Evolutionary conservation across 371 early-diverging fungal genomes (phyloP).

Genomic region (Mortierella sp.): DNA sequence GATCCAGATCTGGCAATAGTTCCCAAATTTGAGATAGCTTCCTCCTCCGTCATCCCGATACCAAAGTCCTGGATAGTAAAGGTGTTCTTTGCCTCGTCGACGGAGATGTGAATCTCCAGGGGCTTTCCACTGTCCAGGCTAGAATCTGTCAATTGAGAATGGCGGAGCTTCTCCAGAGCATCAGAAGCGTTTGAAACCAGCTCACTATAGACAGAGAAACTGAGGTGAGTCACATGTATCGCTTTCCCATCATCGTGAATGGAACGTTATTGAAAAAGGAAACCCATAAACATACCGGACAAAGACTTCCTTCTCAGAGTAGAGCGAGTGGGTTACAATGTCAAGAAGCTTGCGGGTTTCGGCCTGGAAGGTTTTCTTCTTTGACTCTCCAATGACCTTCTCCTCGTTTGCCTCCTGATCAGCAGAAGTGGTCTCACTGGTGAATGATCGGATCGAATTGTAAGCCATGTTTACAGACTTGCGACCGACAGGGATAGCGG

Average conservation of each 20-base stretch:
- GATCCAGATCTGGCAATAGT: constrained; percentile 97
- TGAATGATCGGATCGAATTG: constrained; percentile 41
- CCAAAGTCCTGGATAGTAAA: constrained; percentile 96
- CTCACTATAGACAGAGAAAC: constrained; percentile 73
- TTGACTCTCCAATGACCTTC: constrained; percentile 47
- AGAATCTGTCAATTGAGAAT: constrained; percentile 70
- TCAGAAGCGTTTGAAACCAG: constrained; percentile 98
- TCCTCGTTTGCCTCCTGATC: constrained; percentile 36
- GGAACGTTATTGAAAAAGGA: constrained; percentile 82
- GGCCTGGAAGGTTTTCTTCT: constrained; percentile 75
- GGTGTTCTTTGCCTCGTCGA: constrained; percentile 79
- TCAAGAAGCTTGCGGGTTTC: constrained; percentile 87
- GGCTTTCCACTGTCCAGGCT: constrained; percentile 72
- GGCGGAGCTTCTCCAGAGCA: constrained; percentile 97
- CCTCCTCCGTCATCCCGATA: constrained; percentile 98
- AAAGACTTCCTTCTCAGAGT: constrained; percentile 92
- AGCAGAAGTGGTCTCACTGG: constrained; percentile 29
- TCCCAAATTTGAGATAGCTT: constrained; percentile 93
- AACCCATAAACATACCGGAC: constrained; percentile 74
- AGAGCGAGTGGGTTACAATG: constrained; percentile 89
- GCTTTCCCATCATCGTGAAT: not conserved
- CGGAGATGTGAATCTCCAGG: constrained; percentile 84
- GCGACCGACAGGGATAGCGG: constrained; percentile 28
- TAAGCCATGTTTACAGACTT: constrained; percentile 15
- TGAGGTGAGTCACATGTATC: not conserved